Percentiles rank a stretch among this genome's conserved stretches.
Conservation (phyloP, 164 flowering plant genomes). For the Stephania yunnanensis region DNA sequence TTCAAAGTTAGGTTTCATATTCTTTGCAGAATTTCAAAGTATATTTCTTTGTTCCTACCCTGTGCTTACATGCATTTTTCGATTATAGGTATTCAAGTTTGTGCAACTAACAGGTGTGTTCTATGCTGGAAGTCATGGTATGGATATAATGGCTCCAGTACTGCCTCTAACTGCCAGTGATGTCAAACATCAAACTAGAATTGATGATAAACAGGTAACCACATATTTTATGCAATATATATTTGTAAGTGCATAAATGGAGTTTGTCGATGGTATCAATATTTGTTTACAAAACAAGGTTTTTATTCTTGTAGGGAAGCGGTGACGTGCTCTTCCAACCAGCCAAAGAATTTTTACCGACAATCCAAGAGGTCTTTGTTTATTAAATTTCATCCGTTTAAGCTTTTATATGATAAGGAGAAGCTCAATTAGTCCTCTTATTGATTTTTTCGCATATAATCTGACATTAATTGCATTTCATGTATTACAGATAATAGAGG, state of each 20-base stretch:
- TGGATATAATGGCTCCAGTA: slow-evolving; percentile 38
- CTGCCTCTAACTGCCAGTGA: slow-evolving; percentile 13
- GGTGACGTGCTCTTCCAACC: slow-evolving; percentile 55
- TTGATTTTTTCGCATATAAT: neutral
- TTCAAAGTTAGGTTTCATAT: neutral
- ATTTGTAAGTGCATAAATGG: neutral
- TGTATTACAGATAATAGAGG: slow-evolving; percentile 32
- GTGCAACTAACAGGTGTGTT: slow-evolving; percentile 30
- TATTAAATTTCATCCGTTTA: neutral
- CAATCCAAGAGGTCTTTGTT: slow-evolving; percentile 40
- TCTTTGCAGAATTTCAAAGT: no score
- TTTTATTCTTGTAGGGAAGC: slow-evolving; percentile 26
- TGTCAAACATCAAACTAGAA: slow-evolving; percentile 19
- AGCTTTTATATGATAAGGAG: neutral
- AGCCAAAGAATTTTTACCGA: slow-evolving; percentile 57
- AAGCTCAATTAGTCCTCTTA: neutral
- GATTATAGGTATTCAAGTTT: slow-evolving; percentile 34
- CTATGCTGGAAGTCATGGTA: slow-evolving; percentile 59
- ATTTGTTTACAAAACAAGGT: neutral
- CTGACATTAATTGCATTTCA: neutral
- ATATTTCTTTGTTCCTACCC: no score
- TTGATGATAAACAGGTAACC: slow-evolving; percentile 34
- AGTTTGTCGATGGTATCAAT: neutral
- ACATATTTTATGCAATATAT: neutral
- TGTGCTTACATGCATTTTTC: no score